Evolutionary conservation across 306 rosid species (phyloP).

Genomic region (Cyclanthera cordifolia): DNA sequence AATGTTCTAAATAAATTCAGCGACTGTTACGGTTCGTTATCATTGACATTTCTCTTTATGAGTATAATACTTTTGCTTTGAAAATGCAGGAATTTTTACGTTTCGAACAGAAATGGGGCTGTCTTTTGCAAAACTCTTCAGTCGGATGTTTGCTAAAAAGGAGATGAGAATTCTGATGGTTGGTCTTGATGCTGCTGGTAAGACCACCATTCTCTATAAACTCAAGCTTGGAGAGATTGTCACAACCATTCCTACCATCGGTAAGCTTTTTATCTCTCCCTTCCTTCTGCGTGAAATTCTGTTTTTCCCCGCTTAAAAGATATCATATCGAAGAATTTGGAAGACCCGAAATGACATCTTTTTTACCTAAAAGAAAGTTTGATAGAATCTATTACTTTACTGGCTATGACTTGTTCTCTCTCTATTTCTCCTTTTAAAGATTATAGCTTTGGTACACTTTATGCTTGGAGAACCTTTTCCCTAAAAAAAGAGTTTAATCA

Average conservation of each 20-base stretch:
- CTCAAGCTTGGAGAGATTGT: slow-evolving; percentile 82
- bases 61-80: neutral
- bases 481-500: neutral
- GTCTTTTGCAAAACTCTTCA: slow-evolving; percentile 65
- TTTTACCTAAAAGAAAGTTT: too few species aligned
- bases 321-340: neutral
- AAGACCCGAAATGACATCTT: too few species aligned
- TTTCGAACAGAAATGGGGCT: slow-evolving; percentile 46
- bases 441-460: too few species aligned
- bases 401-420: too few species aligned
- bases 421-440: too few species aligned
- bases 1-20: neutral
- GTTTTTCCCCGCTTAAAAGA: neutral
- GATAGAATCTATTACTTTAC: too few species aligned
- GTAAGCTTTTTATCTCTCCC: slow-evolving; percentile 24
- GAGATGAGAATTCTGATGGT: slow-evolving; percentile 82
- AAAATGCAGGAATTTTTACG: slow-evolving; percentile 17
- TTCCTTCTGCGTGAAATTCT: neutral
- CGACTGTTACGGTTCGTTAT: neutral
- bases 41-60: neutral
- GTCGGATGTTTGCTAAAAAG: slow-evolving; percentile 65
- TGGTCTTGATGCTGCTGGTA: slow-evolving; percentile 87
- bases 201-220: slow-evolving; percentile 70
- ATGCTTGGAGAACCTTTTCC: too few species aligned
- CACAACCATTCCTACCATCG: slow-evolving; percentile 69